Conservation (phyloP, 805 yeast genomes). For the Candida xiaguanensis region DNA sequence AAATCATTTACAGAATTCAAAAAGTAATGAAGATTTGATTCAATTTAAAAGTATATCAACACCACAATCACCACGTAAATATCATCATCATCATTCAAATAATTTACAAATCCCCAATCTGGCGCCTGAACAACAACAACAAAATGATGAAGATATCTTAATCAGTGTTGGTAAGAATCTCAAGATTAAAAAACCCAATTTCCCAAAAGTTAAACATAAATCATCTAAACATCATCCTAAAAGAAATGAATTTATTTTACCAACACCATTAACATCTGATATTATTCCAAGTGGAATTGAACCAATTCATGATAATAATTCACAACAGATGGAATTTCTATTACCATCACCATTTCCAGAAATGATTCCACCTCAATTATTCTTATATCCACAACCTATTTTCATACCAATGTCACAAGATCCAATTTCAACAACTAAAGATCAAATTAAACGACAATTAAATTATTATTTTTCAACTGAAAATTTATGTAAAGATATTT, state of each 20-base stretch:
- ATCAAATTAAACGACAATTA: slow-evolving; percentile 14
- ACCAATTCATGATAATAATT: not conserved
- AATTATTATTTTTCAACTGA: slow-evolving; percentile 20
- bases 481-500: slow-evolving; percentile 19
- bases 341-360: not conserved
- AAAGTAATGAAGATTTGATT: too few species aligned
- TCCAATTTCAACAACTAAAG: not conserved
- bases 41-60: not conserved
- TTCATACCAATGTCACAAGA: not conserved
- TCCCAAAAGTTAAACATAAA: slow-evolving; percentile 4
- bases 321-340: not conserved
- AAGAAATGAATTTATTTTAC: not conserved
- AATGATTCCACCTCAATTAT: not conserved
- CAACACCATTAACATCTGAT: not conserved
- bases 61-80: slow-evolving; percentile 3
- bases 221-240: not conserved
- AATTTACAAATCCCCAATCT: not conserved
- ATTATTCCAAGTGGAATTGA: not conserved
- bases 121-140: slow-evolving; percentile 2
- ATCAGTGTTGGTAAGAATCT: slow-evolving; percentile 11
- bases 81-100: not conserved
- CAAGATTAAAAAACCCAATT: slow-evolving; percentile 10
- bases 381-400: not conserved
- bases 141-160: slow-evolving; percentile 1
- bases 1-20: slow-evolving; percentile 6